These are phyloP conservation scores for maize (Zea mays) DNA, from an alignment of 176 grass and related monocot genomes.

Conservation along the genomic window DNA sequence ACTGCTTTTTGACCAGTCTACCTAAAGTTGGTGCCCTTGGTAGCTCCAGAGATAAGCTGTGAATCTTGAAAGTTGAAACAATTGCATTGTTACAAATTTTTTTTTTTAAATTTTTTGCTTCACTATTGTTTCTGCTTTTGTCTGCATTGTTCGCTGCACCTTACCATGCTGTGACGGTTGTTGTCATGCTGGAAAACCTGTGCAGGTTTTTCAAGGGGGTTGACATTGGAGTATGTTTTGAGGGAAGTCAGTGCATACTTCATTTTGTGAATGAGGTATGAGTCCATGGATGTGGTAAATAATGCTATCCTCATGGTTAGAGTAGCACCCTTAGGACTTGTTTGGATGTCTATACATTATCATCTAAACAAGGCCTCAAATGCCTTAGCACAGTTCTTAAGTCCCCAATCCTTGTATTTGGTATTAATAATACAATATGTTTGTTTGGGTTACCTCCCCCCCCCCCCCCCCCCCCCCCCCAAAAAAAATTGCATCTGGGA, in stretches of 20 bases:
- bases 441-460: not conserved
- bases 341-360: too few relatives aligned
- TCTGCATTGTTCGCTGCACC: slow-evolving; percentile 25
- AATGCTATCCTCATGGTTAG: slow-evolving; percentile 8
- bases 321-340: not conserved
- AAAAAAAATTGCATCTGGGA: too few relatives aligned
- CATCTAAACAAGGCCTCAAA: too few relatives aligned
- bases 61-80: slow-evolving; percentile 5
- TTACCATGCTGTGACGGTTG: slow-evolving; percentile 41
- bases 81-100: slow-evolving; percentile 18
- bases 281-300: not conserved
- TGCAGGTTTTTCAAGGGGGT: slow-evolving; percentile 47
- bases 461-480: too few relatives aligned
- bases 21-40: slow-evolving; percentile 34
- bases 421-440: not conserved
- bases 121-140: slow-evolving; percentile 1
- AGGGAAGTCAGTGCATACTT: not conserved
- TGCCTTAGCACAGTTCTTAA: too few relatives aligned
- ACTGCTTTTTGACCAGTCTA: slow-evolving; percentile 23
- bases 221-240: slow-evolving; percentile 35
- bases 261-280: slow-evolving; percentile 42
- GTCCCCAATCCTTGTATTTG: not conserved
- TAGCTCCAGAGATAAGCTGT: slow-evolving; percentile 57
- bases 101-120: not conserved
- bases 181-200: slow-evolving; percentile 41